phyloP scores from a whole-genome alignment of 345 rosid species.

The Geranium brycei region DNA sequence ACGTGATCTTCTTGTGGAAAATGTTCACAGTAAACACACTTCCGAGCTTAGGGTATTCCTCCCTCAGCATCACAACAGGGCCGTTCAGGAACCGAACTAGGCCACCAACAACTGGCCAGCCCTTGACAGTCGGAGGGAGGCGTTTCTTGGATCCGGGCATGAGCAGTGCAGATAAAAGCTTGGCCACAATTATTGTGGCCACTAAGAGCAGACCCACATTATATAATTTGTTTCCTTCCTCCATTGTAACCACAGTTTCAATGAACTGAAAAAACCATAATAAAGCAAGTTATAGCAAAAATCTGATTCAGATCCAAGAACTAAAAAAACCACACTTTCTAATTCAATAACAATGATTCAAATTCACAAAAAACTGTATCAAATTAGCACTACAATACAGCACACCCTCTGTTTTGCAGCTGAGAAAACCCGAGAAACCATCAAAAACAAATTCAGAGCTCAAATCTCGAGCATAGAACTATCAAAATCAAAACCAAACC shows the following conservation, averaged over 20 bases:
- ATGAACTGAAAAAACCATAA: not conserved
- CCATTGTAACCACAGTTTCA: slow-evolving; percentile 16
- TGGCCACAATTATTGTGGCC: slow-evolving; percentile 61
- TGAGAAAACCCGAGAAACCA: not conserved
- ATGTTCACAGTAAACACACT: slow-evolving; percentile 75
- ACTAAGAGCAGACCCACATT: slow-evolving; percentile 46
- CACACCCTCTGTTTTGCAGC: not conserved
- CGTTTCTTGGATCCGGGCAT: slow-evolving; percentile 51
- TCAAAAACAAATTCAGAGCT: not conserved
- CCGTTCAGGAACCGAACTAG: slow-evolving; percentile 66
- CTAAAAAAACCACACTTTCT: not conserved
- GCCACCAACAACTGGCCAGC: slow-evolving; percentile 65
- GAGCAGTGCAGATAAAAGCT: slow-evolving; percentile 50
- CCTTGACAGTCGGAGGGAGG: slow-evolving; percentile 56
- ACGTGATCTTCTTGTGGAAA: slow-evolving; percentile 67
- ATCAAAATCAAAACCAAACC: not conserved
- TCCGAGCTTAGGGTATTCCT: slow-evolving; percentile 80
- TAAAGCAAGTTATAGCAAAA: not conserved
- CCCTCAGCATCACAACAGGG: slow-evolving; percentile 67
- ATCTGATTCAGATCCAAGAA: not conserved
- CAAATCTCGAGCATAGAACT: not conserved
- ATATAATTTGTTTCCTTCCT: slow-evolving; percentile 40
- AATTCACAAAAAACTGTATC: not conserved
- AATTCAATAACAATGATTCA: not conserved
- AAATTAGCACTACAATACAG: not conserved